phyloP scores from a whole-genome alignment of 495 filamentous ascomycete species.

The Jackrogersella minutella region DNA sequence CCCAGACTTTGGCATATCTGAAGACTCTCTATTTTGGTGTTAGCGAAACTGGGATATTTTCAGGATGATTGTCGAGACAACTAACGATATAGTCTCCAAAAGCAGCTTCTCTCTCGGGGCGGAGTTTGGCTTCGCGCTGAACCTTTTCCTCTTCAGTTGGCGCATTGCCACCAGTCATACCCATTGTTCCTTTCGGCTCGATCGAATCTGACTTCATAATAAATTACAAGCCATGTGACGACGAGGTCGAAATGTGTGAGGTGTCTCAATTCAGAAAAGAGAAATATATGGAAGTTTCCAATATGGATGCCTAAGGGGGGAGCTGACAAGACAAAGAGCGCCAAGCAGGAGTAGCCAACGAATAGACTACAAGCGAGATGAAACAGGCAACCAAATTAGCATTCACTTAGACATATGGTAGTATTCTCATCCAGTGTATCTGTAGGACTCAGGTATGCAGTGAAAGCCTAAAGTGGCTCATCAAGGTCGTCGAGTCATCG shows the following conservation, averaged over 20 bases:
- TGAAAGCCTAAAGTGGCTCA: neutral
- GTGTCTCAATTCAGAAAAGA: neutral
- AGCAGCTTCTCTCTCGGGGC: constrained; percentile 54
- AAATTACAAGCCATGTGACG: neutral
- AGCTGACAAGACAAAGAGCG: neutral
- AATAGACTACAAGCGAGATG: constrained; percentile 10
- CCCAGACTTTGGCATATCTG: constrained; percentile 53
- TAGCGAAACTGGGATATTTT: neutral
- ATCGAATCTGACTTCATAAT: constrained; percentile 25
- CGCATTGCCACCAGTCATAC: constrained; percentile 9
- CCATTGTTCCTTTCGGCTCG: constrained; percentile 19
- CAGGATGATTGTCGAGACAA: neutral
- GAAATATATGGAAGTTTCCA: neutral
- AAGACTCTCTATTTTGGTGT: constrained; percentile 48
- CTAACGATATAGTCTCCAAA: constrained; percentile 51
- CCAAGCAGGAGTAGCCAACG: neutral
- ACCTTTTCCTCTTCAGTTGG: constrained; percentile 38
- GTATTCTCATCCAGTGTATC: neutral
- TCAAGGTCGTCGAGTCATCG: neutral
- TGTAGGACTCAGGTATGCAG: neutral
- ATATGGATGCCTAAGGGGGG: neutral
- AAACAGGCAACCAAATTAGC: constrained; percentile 19
- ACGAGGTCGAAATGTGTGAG: neutral
- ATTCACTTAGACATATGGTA: constrained; percentile 5
- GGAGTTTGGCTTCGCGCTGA: constrained; percentile 40